Conservation (phyloP, 768 basidiomycete genomes). For the Chalciporus pseudorubinellus region DNA sequence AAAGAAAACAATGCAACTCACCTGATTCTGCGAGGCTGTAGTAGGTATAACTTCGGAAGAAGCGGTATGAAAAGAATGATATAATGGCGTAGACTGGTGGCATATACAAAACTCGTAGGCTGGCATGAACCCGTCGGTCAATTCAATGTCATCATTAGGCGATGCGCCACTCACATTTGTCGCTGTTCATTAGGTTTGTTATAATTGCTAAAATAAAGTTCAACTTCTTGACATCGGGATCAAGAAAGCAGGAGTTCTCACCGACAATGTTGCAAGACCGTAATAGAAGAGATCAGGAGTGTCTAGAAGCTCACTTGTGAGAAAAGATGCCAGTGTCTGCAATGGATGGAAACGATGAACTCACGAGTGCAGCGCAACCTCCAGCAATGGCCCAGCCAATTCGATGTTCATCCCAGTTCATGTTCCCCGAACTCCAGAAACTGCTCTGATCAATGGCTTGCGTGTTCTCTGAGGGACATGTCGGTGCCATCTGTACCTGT, state of each 20-base stretch:
- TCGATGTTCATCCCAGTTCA: slow-evolving; percentile 60
- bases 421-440: slow-evolving; percentile 56
- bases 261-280: slow-evolving; percentile 64
- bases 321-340: neutral
- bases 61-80: slow-evolving; percentile 85
- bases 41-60: slow-evolving; percentile 73
- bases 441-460: slow-evolving; percentile 51
- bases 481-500: slow-evolving; percentile 19
- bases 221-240: neutral
- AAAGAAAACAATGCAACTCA: slow-evolving; percentile 29
- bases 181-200: slow-evolving; percentile 70
- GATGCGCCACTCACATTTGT: slow-evolving; percentile 57
- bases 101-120: slow-evolving; percentile 82
- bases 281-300: slow-evolving; percentile 53
- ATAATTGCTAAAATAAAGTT: slow-evolving; percentile 56
- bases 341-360: slow-evolving; percentile 22
- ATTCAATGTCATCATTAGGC: neutral
- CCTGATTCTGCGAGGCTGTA: slow-evolving; percentile 51
- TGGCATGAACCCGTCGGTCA: slow-evolving; percentile 25
- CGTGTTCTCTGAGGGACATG: slow-evolving; percentile 54
- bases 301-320: slow-evolving; percentile 40
- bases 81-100: slow-evolving; percentile 78
- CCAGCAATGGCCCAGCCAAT: slow-evolving; percentile 78
- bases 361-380: slow-evolving; percentile 52
- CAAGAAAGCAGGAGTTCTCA: slow-evolving; percentile 29